These are phyloP conservation scores for Candida sp. DNA, from an alignment of 1,139 yeast genomes.

Conservation along the genomic window DNA sequence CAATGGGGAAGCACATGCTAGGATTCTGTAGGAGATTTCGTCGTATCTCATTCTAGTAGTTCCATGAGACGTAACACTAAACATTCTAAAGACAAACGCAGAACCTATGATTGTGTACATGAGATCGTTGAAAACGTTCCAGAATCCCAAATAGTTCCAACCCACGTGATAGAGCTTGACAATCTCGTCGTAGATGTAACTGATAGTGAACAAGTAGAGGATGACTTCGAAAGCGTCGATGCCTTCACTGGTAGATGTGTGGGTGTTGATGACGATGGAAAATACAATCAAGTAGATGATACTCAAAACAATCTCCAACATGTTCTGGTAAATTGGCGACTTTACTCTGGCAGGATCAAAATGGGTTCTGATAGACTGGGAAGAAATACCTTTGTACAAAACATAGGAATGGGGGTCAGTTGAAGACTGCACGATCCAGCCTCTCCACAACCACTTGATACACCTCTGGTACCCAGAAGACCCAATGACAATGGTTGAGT, in stretches of 20 bases:
- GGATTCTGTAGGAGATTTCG: constrained; percentile 67
- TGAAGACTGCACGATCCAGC: constrained; percentile 87
- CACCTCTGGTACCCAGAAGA: constrained; percentile 87
- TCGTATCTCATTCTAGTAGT: constrained; percentile 49
- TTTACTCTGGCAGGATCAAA: constrained; percentile 84
- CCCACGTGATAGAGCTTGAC: constrained; percentile 82
- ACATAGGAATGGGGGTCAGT: constrained; percentile 72
- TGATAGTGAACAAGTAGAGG: constrained; percentile 70
- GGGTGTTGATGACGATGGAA: constrained; percentile 66
- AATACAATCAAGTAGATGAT: constrained; percentile 65
- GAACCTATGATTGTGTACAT: constrained; percentile 60
- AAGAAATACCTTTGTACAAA: constrained; percentile 62
- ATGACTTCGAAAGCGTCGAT: constrained; percentile 51
- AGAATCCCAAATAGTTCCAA: constrained; percentile 69
- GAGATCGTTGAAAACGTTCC: constrained; percentile 79
- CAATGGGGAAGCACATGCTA: constrained; percentile 85
- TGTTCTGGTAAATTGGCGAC: constrained; percentile 84
- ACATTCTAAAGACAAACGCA: constrained; percentile 60
- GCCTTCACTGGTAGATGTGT: constrained; percentile 32
- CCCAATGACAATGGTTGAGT: constrained; percentile 76
- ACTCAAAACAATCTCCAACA: constrained; percentile 70
- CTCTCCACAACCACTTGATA: constrained; percentile 91
- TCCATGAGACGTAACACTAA: constrained; percentile 44
- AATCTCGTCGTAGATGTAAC: constrained; percentile 69
- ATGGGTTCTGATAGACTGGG: constrained; percentile 62